Evolutionary conservation across 805 yeast species (phyloP), one percentile per base, ranked within the genome.

Genomic region (Wickerhamomyces bovis): DNA sequence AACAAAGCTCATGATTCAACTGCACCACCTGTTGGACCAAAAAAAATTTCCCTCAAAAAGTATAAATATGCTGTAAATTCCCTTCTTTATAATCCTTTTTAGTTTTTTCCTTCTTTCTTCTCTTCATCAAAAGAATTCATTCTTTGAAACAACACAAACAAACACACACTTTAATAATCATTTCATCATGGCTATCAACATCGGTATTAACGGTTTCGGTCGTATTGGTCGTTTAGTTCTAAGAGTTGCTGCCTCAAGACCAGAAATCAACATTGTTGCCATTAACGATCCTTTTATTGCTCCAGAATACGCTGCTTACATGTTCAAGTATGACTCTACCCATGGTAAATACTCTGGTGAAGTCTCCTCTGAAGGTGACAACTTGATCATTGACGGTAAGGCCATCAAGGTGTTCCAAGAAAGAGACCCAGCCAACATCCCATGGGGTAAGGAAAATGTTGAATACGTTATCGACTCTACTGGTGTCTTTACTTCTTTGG

Each of bases 131-230:
- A n/a, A 38, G 39, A 15, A 38, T 18, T 31, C 20, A 26, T 15
- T n/a, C 42, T 38, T 36, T 31, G 10, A 30, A 21, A 19, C 38
- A 39, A 31, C 9, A 10, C 18, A 25, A 38, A 39, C 15, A 39
- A 16, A 19, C 22, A 35, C 11, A n/a, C 33, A 47, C 25, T 6
- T 30, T 22, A 22, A n/a, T 25, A 25, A 25, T 25, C 11, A 25
- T 25, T 9, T 25, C 16, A 53, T 18, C 62, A 73, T 72, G 78
- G 73, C 77, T 67, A 71, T 74, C 63, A 73, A 67, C 48, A 72
- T 81, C 69, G 83, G 85, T 70, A 80, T 81, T 67, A 80, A 80
- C 77, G 85, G 85, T 62, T 80, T 80, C 77, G 85, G 85, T 65
- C 76, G 85, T 72, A 80, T 80, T 64, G 85, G 85, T 62, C 77